Evolutionary conservation across 352 stramenopile species (phyloP).

Genomic region (Blastocystis sp.): DNA sequence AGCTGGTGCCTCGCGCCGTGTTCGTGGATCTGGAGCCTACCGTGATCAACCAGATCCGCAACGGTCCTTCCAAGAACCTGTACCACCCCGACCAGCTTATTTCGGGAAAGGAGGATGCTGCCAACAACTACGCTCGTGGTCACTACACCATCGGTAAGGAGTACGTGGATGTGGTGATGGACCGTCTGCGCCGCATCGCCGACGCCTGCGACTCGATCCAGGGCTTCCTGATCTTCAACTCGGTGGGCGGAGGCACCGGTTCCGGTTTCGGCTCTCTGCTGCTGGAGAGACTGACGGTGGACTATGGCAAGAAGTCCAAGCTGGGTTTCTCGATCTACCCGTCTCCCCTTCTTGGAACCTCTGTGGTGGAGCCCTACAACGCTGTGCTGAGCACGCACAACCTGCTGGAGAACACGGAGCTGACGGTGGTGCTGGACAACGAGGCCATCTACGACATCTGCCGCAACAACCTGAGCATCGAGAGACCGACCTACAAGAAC

Average conservation of each 20-base stretch:
- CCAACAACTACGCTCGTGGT: constrained; percentile 79
- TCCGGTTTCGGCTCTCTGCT: constrained; percentile 88
- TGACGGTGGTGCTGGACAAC: constrained; percentile 88
- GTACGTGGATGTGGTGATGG: constrained; percentile 86
- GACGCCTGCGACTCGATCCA: constrained; percentile 90
- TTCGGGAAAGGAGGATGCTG: constrained; percentile 80
- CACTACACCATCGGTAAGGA: constrained; percentile 85
- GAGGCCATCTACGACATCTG: constrained; percentile 94
- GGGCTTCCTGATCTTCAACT: constrained; percentile 92
- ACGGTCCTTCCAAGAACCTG: constrained; percentile 83
- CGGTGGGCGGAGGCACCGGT: constrained; percentile 86
- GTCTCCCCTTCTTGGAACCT: constrained; percentile 85
- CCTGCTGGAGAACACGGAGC: constrained; percentile 89
- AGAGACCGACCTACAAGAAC: constrained; percentile 91
- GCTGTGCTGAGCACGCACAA: constrained; percentile 84
- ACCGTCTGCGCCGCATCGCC: constrained; percentile 86
- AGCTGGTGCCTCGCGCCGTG: constrained; percentile 89
- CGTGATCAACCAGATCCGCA: constrained; percentile 90
- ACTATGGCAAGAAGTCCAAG: constrained; percentile 93
- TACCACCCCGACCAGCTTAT: constrained; percentile 97
- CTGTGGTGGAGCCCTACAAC: constrained; percentile 96
- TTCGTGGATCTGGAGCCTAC: constrained; percentile 92
- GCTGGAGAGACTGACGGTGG: constrained; percentile 84
- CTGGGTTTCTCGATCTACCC: constrained; percentile 90
- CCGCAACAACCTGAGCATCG: constrained; percentile 86